phyloP scores from a whole-genome alignment of 371 early-diverging fungal species.

The Encephalitozoon cuniculi region DNA sequence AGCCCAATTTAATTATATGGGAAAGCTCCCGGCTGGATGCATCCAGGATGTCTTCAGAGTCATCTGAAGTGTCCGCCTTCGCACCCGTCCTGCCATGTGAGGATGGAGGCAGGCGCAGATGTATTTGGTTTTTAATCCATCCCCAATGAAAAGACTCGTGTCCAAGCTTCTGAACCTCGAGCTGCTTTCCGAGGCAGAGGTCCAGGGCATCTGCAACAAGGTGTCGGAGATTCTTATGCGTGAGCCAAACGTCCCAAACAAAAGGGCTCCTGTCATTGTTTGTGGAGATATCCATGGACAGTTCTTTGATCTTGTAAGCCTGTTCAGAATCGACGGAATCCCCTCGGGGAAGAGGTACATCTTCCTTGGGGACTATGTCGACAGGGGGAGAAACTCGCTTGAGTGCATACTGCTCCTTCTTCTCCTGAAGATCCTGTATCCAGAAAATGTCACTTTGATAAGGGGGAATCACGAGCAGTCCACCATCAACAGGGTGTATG shows the following conservation, averaged over 20 bases:
- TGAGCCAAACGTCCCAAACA: slow-evolving; percentile 56
- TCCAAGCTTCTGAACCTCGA: slow-evolving; percentile 6
- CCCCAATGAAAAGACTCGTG: slow-evolving; percentile 11
- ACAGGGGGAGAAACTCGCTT: slow-evolving; percentile 58
- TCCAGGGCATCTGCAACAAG: slow-evolving; percentile 58
- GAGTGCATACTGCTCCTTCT: slow-evolving; percentile 56
- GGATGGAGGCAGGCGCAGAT: not conserved
- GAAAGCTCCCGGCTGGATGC: too few relatives aligned
- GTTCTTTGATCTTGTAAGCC: slow-evolving; percentile 88
- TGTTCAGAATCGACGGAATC: slow-evolving; percentile 87
- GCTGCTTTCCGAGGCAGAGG: slow-evolving; percentile 69
- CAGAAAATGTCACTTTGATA: slow-evolving; percentile 54
- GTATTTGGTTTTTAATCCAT: not conserved
- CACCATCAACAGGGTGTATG: slow-evolving; percentile 57
- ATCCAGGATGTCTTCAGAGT: not conserved
- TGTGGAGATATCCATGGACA: slow-evolving; percentile 99
- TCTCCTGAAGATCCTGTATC: slow-evolving; percentile 58
- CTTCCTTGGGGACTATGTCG: slow-evolving; percentile 61
- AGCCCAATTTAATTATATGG: too few relatives aligned
- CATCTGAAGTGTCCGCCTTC: not conserved
- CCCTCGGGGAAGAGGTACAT: slow-evolving; percentile 63
- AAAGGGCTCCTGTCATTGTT: slow-evolving; percentile 53
- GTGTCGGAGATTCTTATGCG: slow-evolving; percentile 49
- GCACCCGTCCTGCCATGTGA: not conserved
- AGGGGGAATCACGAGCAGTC: slow-evolving; percentile 61